Evolutionary conservation across 2,329 filamentous ascomycete species (phyloP), one percentile per base, ranked within the genome.

Genomic region (Esteya vermicola): DNA sequence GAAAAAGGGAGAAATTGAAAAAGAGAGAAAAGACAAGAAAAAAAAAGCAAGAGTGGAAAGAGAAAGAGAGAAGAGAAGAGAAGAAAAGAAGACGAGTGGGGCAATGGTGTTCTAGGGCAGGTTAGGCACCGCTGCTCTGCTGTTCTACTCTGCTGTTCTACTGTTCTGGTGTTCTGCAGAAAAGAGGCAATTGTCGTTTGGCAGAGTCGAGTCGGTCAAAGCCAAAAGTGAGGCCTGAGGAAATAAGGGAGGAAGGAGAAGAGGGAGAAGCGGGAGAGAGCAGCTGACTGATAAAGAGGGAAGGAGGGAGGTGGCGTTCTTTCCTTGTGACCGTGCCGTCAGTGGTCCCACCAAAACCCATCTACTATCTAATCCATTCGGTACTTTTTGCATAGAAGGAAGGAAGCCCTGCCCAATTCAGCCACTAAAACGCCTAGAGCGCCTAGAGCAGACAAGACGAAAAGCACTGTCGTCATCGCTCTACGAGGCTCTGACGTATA

Each of bases 401-500:
- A n/a, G n/a, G n/a, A n/a, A n/a, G n/a, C n/a, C n/a, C n/a, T n/a
- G n/a, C n/a, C n/a, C n/a, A n/a, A n/a, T n/a, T n/a, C n/a, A n/a
- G n/a, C n/a, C n/a, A n/a, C n/a, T n/a, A n/a, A n/a, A n/a, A n/a
- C n/a, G n/a, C n/a, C n/a, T n/a, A n/a, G n/a, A n/a, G n/a, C n/a
- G n/a, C n/a, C n/a, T n/a, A n/a, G n/a, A n/a, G n/a, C n/a, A n/a
- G n/a, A n/a, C n/a, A n/a, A n/a, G n/a, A n/a, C n/a, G n/a, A n/a
- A 18, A 34, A 30, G 25, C 23, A 30, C 4, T 45, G 40, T 45
- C 43, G 43, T 45, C 43, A 45, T 40, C 34, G 35, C 19, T 19
- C 28, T 35, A 33, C 40, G 40, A 43, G 38, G 40, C 34, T 44
- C 19, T 26, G 35, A 31, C 36, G 14, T 9, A 31, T 12, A 6